phyloP scores from a whole-genome alignment of 306 rosid species.

The Vachellia collinsii region DNA sequence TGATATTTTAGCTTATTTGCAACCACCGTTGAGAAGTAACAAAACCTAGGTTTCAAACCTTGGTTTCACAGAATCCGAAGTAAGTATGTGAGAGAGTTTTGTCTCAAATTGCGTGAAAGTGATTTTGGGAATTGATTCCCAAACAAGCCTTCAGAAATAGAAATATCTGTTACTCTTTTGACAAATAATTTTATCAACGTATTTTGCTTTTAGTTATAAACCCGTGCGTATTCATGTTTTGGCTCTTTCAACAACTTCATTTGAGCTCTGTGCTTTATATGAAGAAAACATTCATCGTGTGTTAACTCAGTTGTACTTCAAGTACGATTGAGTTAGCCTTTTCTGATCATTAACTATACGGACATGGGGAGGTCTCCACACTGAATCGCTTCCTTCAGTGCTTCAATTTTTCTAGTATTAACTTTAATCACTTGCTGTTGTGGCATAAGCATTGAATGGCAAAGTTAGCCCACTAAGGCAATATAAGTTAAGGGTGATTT shows the following conservation, averaged over 20 bases:
- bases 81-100: too few species aligned
- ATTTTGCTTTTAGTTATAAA: neutral
- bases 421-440: neutral
- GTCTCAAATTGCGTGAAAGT: too few species aligned
- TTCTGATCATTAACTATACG: conserved; percentile 10
- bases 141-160: neutral
- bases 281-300: conserved; percentile 1
- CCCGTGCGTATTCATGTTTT: neutral
- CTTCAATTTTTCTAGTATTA: neutral
- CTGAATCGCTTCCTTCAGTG: conserved; percentile 5
- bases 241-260: neutral
- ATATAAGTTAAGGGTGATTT: conserved; percentile 7
- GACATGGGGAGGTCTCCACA: conserved; percentile 6
- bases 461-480: conserved; percentile 11
- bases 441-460: neutral
- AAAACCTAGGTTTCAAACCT: too few species aligned
- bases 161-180: conserved; percentile 18
- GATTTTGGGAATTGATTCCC: too few species aligned
- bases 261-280: neutral
- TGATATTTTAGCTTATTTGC: neutral
- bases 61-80: too few species aligned
- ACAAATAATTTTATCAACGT: neutral
- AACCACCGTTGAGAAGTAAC: conserved; percentile 5
- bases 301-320: neutral
- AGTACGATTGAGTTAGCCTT: conserved; percentile 15